phyloP scores from a whole-genome alignment of 2,329 filamentous ascomycete genomes.

The Trichothecium sympodiale region DNA sequence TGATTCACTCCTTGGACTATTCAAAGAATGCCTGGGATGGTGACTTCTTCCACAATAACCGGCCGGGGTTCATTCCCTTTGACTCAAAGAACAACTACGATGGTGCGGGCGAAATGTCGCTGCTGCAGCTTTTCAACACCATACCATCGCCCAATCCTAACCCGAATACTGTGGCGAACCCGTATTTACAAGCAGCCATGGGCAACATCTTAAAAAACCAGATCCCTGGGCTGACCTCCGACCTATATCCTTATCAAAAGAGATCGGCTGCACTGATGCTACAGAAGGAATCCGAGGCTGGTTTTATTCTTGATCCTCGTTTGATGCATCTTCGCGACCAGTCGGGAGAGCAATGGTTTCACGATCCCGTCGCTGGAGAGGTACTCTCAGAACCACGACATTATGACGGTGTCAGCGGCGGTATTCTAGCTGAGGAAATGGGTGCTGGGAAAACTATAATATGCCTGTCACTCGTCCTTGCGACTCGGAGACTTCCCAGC shows the following conservation, averaged over 20 bases:
- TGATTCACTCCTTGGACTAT: constrained; percentile 46
- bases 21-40: constrained; percentile 46
- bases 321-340: constrained; percentile 51
- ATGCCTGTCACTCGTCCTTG: constrained; percentile 64
- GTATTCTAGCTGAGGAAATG: constrained; percentile 74
- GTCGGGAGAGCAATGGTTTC: constrained; percentile 53
- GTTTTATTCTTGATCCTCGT: constrained; percentile 60
- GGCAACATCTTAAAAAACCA: constrained; percentile 40
- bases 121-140: constrained; percentile 64
- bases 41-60: constrained; percentile 6
- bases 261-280: constrained; percentile 76
- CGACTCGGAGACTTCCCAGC: constrained; percentile 60
- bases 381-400: constrained; percentile 55
- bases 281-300: constrained; percentile 61
- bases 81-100: background rate
- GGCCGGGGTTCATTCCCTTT: constrained; percentile 23
- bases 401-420: constrained; percentile 67
- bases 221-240: constrained; percentile 49
- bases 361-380: constrained; percentile 51
- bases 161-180: constrained; percentile 34
- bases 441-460: constrained; percentile 81
- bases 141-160: constrained; percentile 56
- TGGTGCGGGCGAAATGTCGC: constrained; percentile 31
- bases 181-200: constrained; percentile 41
- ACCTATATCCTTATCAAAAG: constrained; percentile 68